Evolutionary conservation across 2,329 filamentous ascomycete species (phyloP).

Genomic region (Phoma sp.): DNA sequence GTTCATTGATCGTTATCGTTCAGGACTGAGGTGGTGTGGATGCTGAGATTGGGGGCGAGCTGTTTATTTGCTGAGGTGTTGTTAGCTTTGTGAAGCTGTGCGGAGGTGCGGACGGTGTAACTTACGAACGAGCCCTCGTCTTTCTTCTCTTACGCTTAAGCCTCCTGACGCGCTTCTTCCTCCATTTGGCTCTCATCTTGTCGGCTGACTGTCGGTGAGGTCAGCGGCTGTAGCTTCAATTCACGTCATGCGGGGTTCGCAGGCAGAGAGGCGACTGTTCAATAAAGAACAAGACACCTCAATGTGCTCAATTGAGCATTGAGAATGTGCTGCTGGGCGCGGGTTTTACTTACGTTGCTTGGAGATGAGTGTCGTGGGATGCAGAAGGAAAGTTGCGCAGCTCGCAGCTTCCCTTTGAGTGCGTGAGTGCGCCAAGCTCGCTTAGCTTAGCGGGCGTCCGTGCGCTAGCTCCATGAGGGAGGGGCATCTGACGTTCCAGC

Average conservation of each 20-base stretch:
- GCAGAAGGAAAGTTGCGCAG: slow-evolving; percentile 38
- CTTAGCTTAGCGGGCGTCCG: slow-evolving; percentile 6
- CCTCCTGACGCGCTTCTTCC: slow-evolving; percentile 99
- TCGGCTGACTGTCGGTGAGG: slow-evolving; percentile 46
- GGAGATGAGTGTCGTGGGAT: slow-evolving; percentile 53
- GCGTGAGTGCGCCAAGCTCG: slow-evolving; percentile 7
- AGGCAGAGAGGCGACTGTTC: slow-evolving; percentile 9
- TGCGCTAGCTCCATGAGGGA: slow-evolving; percentile 3
- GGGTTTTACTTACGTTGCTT: slow-evolving; percentile 48
- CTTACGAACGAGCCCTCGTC: slow-evolving; percentile 97
- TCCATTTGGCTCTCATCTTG: slow-evolving; percentile 96
- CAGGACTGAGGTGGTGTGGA: slow-evolving; percentile 39
- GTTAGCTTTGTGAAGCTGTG: slow-evolving; percentile 16
- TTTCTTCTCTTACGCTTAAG: slow-evolving; percentile 99
- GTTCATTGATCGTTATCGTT: slow-evolving; percentile 38
- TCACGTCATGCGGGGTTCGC: slow-evolving; percentile 18
- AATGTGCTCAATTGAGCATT: slow-evolving; percentile 35
- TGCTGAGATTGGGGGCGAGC: slow-evolving; percentile 53
- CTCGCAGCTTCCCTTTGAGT: slow-evolving; percentile 22
- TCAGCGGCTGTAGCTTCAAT: slow-evolving; percentile 32
- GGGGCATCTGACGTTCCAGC: not conserved
- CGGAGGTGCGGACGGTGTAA: slow-evolving; percentile 25
- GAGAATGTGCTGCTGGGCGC: slow-evolving; percentile 6
- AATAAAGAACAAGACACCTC: slow-evolving; percentile 10
- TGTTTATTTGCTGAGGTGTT: slow-evolving; percentile 54